Percentiles rank a stretch among this genome's conserved stretches.
These are phyloP conservation scores for Chaetomiaceae sp. DNA, from an alignment of 2,329 filamentous ascomycete genomes.

Conservation along the genomic window DNA sequence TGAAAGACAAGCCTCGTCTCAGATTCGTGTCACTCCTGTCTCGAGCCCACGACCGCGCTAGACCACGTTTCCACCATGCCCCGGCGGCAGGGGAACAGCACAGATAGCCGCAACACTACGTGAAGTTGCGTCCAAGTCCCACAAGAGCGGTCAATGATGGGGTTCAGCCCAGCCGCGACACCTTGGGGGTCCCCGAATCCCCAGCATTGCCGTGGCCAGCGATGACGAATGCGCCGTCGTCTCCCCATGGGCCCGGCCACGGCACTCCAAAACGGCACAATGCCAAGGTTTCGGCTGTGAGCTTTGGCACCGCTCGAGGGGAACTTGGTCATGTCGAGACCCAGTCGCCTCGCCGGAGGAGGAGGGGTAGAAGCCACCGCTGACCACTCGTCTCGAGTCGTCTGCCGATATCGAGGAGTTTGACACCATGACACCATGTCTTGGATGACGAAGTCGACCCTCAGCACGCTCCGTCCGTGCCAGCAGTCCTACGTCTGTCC, in stretches of 20 bases:
- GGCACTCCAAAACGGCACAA: neutral
- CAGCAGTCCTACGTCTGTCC: no score
- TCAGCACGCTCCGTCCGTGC: neutral
- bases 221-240: slow-evolving; percentile 1
- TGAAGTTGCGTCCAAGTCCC: slow-evolving; percentile 9
- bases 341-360: neutral
- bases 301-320: neutral
- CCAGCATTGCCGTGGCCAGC: slow-evolving; percentile 12
- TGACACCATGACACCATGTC: slow-evolving; percentile 4
- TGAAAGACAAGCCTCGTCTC: slow-evolving; percentile 20
- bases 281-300: slow-evolving; percentile 11
- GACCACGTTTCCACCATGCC: slow-evolving; percentile 18
- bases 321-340: neutral
- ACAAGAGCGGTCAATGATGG: slow-evolving; percentile 22
- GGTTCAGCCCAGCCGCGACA: slow-evolving; percentile 8
- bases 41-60: slow-evolving; percentile 20
- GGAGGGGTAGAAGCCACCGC: slow-evolving; percentile 1
- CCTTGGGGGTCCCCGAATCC: slow-evolving; percentile 3
- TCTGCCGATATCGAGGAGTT: no score
- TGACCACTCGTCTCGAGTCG: no score
- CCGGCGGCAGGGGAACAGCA: slow-evolving; percentile 7
- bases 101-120: slow-evolving; percentile 14
- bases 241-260: neutral
- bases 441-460: neutral
- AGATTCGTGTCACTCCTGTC: slow-evolving; percentile 28